Base-by-base conservation (phyloP, 306 rosid genomes). In the Gleditsia sinensis region DNA sequence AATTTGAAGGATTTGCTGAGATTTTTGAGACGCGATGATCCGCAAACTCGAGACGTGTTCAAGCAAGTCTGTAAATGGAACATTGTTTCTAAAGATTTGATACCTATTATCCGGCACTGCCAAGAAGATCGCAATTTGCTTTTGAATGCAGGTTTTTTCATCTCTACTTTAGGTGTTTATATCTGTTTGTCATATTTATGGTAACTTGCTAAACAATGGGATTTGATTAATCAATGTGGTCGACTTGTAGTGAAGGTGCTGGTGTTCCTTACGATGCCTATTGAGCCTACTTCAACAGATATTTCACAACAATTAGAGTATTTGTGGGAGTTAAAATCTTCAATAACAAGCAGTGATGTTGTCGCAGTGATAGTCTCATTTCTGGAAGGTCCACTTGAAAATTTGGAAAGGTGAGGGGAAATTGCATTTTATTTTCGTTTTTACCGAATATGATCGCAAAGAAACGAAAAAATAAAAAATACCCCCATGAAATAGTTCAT, bases 51-150 rank as follows among this genome's bases (percentile, higher is more conserved):
- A 1, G 91, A 87, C 23, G 98, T 91, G 59, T 91, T 91, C 76
- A 94, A 91, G 71, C 95, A 91, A 82, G 96, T 94, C 3, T 91
- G 97, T 78, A 91, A 82, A 84, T 94, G 98, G 98, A 90, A 80
- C 70, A 86, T 79, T 9, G 84, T 94, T 46, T 75, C 87, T 5
- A 84, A 91, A 72, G 82, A 94, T 70, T 66, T 94, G 88, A 86
- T 94, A 42, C 97, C 98, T 5, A 85, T 83, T 55, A 90, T 94
- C 14, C 93, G 90, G 71, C 54, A 80, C 61, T 87, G 85, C 59
- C 93, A 90, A 30, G 81, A 83, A 12, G 96, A 94, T 80, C 89
- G 86, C 12, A 94, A 81, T 69, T 76, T 87, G 83, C 88, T 90
- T 73, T 67, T 94, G 12, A 94, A 94, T 82, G 83, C 97, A 82